Base-by-base conservation (phyloP, 352 stramenopile species). In the Phytophthora aleatoria region DNA sequence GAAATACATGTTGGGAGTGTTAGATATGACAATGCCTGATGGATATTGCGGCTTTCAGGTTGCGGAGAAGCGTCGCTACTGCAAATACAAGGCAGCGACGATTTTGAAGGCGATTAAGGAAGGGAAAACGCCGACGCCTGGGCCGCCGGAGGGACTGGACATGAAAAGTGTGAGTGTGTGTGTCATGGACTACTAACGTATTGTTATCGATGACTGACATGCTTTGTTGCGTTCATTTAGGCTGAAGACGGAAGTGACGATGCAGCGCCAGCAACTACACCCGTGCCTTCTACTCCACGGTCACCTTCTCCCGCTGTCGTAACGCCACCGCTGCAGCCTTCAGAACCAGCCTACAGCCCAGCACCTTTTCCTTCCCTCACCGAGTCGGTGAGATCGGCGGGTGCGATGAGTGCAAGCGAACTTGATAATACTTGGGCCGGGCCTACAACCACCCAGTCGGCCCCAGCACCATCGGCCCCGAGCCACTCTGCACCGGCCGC, bases 41-140 rank as follows among this genome's bases (percentile, higher is more conserved):
- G 41, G 6, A 39, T 60, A 55, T 8, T 3, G 11, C 43, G 41
- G 9, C 13, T 44, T 60, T 44, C 35, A 92, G 72, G 79, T 98
- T 63, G 62, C 88, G 31, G 88, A 97, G 69, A 97, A 98, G 67
- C 79, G 84, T 30, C 77, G 81, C n/a, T 99, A 98, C 73, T 95
- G 87, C 73, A 99, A 98, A 73, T 99, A 92, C 85, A 98, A 98
- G 60, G 93, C 94, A 5, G 95, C 94, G 0, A 96, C 97, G 24
- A 99, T 98, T 73, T 73, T 99, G 16, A 98, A 98, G 67, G 93
- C 93, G 10, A 92, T 98, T 47, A 98, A 98, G 65, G 92, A 98
- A 66, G 94, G 96, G 20, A 79, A 81, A 42, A 67, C 77, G 11
- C 90, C 91, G 1, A 88, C 76, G 2, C 90, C 96, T 30, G 94